Percentiles rank a stretch among this genome's conserved stretches.
Evolutionary conservation across 176 grass and related monocot species (phyloP).

Genomic region (Carex parvula): DNA sequence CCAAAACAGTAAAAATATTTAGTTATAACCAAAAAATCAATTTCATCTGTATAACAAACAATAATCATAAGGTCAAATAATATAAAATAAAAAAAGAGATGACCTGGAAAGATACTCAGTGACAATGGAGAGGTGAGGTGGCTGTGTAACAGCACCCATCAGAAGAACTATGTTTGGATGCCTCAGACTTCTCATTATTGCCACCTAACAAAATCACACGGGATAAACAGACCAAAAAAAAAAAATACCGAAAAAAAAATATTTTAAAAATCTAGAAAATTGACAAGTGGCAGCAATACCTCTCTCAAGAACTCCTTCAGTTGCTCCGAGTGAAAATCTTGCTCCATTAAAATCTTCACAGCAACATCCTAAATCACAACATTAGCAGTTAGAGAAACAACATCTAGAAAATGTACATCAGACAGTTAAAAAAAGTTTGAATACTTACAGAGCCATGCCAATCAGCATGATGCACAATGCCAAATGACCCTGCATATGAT

Average conservation of each 20-base stretch:
- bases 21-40: not conserved
- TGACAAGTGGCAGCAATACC: conserved; percentile 29
- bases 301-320: conserved; percentile 83
- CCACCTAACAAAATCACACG: conserved; percentile 43
- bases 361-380: conserved; percentile 65
- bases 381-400: conserved; percentile 1
- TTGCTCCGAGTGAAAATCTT: conserved; percentile 61
- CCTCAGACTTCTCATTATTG: conserved; percentile 85
- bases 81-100: conserved; percentile 17
- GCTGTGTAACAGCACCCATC: conserved; percentile 93
- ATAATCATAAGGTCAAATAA: not conserved
- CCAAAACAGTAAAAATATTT: conserved; percentile 9
- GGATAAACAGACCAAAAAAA: conserved; percentile 26
- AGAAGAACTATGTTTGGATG: conserved; percentile 97
- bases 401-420: not conserved
- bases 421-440: not conserved
- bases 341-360: conserved; percentile 88
- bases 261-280: not conserved
- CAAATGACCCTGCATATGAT: conserved; percentile 67
- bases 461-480: conserved; percentile 85
- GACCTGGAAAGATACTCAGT: conserved; percentile 86
- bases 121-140: conserved; percentile 68
- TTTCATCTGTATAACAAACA: not conserved
- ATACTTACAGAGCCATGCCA: conserved; percentile 83
- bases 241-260: conserved; percentile 14